Conservation (phyloP, 306 rosid species). For the Lagenaria siceraria region DNA sequence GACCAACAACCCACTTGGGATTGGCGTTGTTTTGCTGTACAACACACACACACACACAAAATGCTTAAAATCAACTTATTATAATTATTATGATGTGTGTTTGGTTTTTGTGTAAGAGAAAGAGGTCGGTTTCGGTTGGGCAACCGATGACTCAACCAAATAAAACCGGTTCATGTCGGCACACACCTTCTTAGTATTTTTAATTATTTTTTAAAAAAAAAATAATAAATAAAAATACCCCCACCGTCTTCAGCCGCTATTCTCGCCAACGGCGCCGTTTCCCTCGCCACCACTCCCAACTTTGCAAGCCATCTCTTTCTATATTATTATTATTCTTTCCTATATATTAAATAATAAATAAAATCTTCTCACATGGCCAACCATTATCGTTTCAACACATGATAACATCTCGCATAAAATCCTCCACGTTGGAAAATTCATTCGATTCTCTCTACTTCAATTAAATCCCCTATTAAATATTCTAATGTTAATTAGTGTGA, state of each 20-base stretch:
- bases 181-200: neutral
- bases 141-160: neutral
- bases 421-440: conserved; percentile 1
- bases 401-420: neutral
- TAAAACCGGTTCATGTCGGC: conserved; percentile 4
- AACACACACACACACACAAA: neutral
- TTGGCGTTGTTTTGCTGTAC: neutral
- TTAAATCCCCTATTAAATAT: neutral
- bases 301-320: neutral
- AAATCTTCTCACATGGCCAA: conserved; percentile 6
- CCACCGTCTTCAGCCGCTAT: conserved; percentile 10
- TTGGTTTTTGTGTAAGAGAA: neutral
- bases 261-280: conserved; percentile 1
- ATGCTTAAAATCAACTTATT: conserved; percentile 3
- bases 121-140: neutral
- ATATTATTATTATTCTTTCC: neutral
- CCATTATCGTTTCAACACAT: neutral
- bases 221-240: neutral
- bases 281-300: neutral
- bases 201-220: too few relatives aligned
- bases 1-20: conserved; percentile 8
- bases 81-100: too few relatives aligned
- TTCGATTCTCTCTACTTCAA: neutral
- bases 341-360: too few relatives aligned
- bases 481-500: neutral